Evolutionary conservation across 169 alveolate genomes (phyloP).

Genomic region (Cryptosporidium meleagridis): DNA sequence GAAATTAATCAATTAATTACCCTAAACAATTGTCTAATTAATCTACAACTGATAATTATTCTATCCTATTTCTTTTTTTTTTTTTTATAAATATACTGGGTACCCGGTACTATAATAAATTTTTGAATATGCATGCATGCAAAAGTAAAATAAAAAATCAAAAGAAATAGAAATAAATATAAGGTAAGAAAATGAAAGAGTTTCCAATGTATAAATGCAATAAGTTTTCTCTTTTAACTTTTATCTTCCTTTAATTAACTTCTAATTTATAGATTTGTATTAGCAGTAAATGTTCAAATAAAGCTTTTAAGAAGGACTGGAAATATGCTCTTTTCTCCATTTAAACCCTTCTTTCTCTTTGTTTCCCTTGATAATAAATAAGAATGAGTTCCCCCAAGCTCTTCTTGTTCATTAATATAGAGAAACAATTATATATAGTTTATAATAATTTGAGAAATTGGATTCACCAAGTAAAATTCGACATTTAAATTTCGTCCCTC

Average conservation of each 20-base stretch:
- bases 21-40: not conserved
- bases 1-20: not conserved
- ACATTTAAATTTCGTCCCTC: not conserved
- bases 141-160: not conserved
- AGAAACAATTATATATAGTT: not conserved
- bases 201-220: not conserved
- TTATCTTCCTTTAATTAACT: not conserved
- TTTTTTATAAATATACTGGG: not conserved
- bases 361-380: not conserved
- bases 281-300: not conserved
- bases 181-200: not conserved
- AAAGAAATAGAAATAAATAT: not conserved
- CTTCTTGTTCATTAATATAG: not conserved
- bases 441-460: not conserved
- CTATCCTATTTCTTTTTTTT: not conserved
- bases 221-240: not conserved
- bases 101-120: not conserved
- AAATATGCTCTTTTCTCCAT: no score
- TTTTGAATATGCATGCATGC: constrained; percentile 13
- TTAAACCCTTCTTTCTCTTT: not conserved
- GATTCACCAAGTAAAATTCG: not conserved
- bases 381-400: constrained; percentile 53
- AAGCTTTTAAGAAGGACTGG: not conserved
- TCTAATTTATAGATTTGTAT: not conserved
- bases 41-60: not conserved